Evolutionary conservation across 2,329 filamentous ascomycete genomes (phyloP), one percentile per base, ranked within the genome.

Genomic region (Scorias spongiosa): DNA sequence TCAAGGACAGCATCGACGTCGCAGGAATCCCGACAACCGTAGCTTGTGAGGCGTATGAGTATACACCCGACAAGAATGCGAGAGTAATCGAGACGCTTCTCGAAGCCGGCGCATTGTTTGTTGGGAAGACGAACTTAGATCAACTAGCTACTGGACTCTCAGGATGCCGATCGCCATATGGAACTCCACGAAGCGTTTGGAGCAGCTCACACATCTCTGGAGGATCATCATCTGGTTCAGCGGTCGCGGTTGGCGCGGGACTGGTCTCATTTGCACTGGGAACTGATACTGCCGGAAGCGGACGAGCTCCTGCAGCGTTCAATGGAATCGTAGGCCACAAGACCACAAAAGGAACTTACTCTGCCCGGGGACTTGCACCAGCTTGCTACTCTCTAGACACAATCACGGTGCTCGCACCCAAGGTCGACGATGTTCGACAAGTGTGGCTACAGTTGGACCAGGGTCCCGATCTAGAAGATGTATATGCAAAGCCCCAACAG

Each of bases 41-140:
- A 1, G 72, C 66, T 1, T 75, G 72, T 45, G 66, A 68, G 18
- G 57, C 59, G n/a, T 68, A 71, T 30, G 58, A 68, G 2, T 72
- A 72, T 50, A 62, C 62, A 37, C 73, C 67, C 11, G 54, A 56
- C 3, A 53, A 53, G 5, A 73, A 75, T 49, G 70, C 72, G 0
- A 63, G 68, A 0, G 65, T 72, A 0, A 71, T 78, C 6, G 55
- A 61, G 1, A 71, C 67, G 4, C 55, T 78, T 10, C 65, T 67
- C 11, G 51, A 58, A 2, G 69, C 71, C 5, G 75, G 75, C 2
- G 75, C 71, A 1, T 62, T 79, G 5, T 71, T 78, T 40, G 62
- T 80, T 2, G 75, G 73, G 29, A 80, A 79, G 54, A 66, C 70
- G 0, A 79, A 78, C 48, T 65, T 80, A 43, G 76, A 80, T 53